Conservation (phyloP, 2,329 filamentous ascomycete species). For the Zymoseptoria ardabiliae region DNA sequence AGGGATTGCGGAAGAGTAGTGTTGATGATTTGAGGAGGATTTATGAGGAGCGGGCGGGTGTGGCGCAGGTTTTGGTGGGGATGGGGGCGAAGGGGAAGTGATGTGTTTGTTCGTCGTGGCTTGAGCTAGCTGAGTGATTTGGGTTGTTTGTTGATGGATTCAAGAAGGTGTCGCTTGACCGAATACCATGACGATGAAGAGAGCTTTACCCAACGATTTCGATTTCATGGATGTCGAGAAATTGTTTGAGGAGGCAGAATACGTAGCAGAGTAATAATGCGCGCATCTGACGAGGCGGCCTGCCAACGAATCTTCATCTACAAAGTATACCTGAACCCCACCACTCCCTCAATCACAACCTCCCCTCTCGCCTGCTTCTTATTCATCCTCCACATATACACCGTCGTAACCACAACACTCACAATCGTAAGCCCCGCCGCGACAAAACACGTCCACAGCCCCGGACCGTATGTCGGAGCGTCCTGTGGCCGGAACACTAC, state of each 20-base stretch:
- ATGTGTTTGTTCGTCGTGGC: background rate
- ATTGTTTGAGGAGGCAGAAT: too few species aligned
- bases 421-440: constrained; percentile 4
- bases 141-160: too few species aligned
- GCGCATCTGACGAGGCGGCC: too few species aligned
- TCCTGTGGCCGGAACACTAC: constrained; percentile 55
- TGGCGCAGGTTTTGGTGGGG: constrained; percentile 23
- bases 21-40: constrained; percentile 42
- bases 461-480: constrained; percentile 4
- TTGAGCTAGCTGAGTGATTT: too few species aligned
- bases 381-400: constrained; percentile 6
- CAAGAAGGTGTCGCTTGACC: too few species aligned
- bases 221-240: too few species aligned
- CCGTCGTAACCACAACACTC: constrained; percentile 4
- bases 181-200: too few species aligned
- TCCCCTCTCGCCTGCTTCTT: constrained; percentile 5
- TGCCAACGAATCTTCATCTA: too few species aligned
- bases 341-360: constrained; percentile 7
- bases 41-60: constrained; percentile 42
- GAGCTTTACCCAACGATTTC: too few species aligned
- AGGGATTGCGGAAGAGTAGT: constrained; percentile 30
- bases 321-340: constrained; percentile 5
- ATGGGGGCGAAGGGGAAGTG: constrained; percentile 3
- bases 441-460: constrained; percentile 4
- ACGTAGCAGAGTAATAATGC: too few species aligned